Conservation (phyloP, 202 grass and related monocot genomes). For the Musa balbisiana region DNA sequence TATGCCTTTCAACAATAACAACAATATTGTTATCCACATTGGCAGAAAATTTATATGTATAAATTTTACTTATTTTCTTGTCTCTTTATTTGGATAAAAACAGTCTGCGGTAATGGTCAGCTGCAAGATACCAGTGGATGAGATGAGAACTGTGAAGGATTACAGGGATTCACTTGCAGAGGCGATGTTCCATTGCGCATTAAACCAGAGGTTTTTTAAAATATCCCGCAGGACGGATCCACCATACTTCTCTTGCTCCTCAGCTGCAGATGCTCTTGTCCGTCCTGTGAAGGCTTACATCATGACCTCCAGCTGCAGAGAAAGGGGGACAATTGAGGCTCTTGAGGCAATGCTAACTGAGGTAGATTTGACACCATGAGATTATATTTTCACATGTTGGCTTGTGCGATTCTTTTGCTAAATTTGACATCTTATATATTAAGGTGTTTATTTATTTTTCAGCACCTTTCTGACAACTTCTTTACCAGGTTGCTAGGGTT, state of each 20-base stretch:
- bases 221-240: slow-evolving; percentile 76
- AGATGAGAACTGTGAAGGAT: slow-evolving; percentile 79
- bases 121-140: slow-evolving; percentile 83
- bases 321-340: slow-evolving; percentile 83
- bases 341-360: slow-evolving; percentile 91
- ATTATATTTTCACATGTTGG: slow-evolving; percentile 10
- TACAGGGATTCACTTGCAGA: slow-evolving; percentile 83
- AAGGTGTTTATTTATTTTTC: not conserved
- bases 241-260: slow-evolving; percentile 94
- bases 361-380: slow-evolving; percentile 34
- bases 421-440: slow-evolving; percentile 4
- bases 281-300: slow-evolving; percentile 87
- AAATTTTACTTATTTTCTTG: slow-evolving; percentile 8
- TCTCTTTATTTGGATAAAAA: slow-evolving; percentile 36
- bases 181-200: slow-evolving; percentile 93
- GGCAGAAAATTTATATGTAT: not conserved
- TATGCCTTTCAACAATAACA: not conserved
- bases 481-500: slow-evolving; percentile 78
- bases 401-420: slow-evolving; percentile 1
- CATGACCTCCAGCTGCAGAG: slow-evolving; percentile 87
- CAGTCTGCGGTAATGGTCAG: slow-evolving; percentile 96
- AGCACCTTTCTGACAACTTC: slow-evolving; percentile 9
- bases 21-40: slow-evolving; percentile 5
- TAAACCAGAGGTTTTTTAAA: slow-evolving; percentile 98
- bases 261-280: slow-evolving; percentile 78